Conservation (phyloP, 2,329 filamentous ascomycete species). For the Fusarium torulosum region DNA sequence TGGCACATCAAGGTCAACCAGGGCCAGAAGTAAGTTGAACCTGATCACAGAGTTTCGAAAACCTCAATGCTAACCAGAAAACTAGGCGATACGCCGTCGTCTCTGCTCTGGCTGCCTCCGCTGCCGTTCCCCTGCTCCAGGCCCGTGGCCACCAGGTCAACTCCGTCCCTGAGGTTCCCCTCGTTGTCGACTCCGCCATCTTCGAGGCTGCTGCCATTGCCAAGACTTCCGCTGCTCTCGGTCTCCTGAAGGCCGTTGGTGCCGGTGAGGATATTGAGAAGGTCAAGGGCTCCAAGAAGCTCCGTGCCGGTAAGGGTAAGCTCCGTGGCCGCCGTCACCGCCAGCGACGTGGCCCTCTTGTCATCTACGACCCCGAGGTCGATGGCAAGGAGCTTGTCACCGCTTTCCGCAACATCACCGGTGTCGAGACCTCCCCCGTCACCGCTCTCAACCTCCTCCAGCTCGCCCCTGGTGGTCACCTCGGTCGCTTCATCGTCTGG, state of each 20-base stretch:
- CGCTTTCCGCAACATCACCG: slow-evolving; percentile 98
- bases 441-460: slow-evolving; percentile 98
- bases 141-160: slow-evolving; percentile 97
- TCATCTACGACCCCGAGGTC: slow-evolving; percentile 95
- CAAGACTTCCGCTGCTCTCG: slow-evolving; percentile 90
- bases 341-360: slow-evolving; percentile 96
- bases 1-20: slow-evolving; percentile 99
- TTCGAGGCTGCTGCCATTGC: slow-evolving; percentile 83
- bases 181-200: slow-evolving; percentile 91
- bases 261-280: slow-evolving; percentile 92
- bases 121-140: slow-evolving; percentile 92
- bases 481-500: slow-evolving; percentile 99
- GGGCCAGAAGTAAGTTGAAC: slow-evolving; percentile 84
- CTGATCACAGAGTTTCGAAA: background rate
- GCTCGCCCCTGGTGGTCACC: slow-evolving; percentile 98
- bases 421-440: slow-evolving; percentile 96
- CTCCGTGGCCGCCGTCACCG: slow-evolving; percentile 94
- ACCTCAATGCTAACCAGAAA: slow-evolving; percentile 43
- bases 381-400: slow-evolving; percentile 94
- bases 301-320: slow-evolving; percentile 99
- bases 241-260: slow-evolving; percentile 90
- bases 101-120: slow-evolving; percentile 96
- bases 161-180: slow-evolving; percentile 93
- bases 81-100: slow-evolving; percentile 93
- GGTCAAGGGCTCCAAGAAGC: slow-evolving; percentile 96